Percentiles rank a stretch among this genome's conserved stretches.
Evolutionary conservation across 169 alveolate genomes (phyloP).

Genomic region (Eimeria sp.): DNA sequence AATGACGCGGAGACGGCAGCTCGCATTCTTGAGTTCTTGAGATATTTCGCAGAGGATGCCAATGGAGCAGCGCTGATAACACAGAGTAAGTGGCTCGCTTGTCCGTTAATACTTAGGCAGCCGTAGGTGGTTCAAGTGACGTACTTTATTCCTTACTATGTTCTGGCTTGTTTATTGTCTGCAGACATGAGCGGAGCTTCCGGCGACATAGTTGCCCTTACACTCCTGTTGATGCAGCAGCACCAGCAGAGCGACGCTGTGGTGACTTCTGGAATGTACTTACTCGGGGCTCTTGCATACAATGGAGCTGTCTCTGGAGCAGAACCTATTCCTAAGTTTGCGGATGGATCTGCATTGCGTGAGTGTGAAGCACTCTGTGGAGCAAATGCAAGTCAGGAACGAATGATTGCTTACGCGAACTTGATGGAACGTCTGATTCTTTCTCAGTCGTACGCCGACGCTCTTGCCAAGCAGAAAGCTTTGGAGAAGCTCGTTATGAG

Average conservation of each 20-base stretch:
- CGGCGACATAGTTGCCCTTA: slow-evolving; percentile 77
- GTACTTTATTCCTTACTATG: background rate
- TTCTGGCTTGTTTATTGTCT: background rate
- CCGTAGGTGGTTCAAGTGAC: background rate
- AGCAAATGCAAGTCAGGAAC: slow-evolving; percentile 73
- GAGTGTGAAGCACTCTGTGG: slow-evolving; percentile 78
- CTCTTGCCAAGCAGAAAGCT: slow-evolving; percentile 55
- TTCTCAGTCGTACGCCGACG: slow-evolving; percentile 67
- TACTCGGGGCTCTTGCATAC: slow-evolving; percentile 78
- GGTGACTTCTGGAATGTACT: slow-evolving; percentile 76
- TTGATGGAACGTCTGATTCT: slow-evolving; percentile 77
- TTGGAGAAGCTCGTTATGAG: slow-evolving; percentile 66
- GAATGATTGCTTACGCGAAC: slow-evolving; percentile 65
- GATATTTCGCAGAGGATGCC: slow-evolving; percentile 89
- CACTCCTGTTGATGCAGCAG: slow-evolving; percentile 80
- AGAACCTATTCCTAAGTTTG: slow-evolving; percentile 49
- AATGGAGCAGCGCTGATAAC: slow-evolving; percentile 86
- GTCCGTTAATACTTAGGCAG: no score
- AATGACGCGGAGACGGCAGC: slow-evolving; percentile 88
- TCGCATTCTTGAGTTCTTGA: slow-evolving; percentile 87
- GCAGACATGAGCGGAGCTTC: slow-evolving; percentile 80
- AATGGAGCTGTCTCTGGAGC: slow-evolving; percentile 70
- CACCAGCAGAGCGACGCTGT: slow-evolving; percentile 80
- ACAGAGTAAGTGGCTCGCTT: slow-evolving; percentile 50
- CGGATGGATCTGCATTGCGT: slow-evolving; percentile 75